Percentiles rank a stretch among this genome's conserved stretches.
Evolutionary conservation across 192 early-diverging fungal species (phyloP).

Genomic region (Coemansia umbellata): DNA sequence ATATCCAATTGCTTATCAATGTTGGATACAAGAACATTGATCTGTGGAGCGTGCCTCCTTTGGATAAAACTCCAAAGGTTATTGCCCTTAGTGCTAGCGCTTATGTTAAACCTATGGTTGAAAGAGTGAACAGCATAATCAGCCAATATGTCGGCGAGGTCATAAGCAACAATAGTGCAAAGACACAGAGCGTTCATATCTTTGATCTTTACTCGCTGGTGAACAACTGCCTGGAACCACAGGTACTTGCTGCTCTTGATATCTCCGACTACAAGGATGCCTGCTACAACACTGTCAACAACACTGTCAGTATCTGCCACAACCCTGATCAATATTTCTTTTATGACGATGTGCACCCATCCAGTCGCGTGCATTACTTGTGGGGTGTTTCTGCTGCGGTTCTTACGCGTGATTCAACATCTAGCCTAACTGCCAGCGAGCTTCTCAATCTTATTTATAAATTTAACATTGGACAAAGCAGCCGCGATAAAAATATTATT

Average conservation of each 20-base stretch:
- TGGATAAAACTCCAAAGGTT: slow-evolving; percentile 22
- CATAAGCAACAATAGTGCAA: neutral
- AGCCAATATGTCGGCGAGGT: slow-evolving; percentile 1
- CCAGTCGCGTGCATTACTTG: slow-evolving; percentile 49
- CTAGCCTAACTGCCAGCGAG: slow-evolving; percentile 14
- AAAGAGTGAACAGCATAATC: slow-evolving; percentile 16
- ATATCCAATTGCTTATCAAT: slow-evolving; percentile 13
- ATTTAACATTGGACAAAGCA: slow-evolving; percentile 28
- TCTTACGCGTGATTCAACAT: slow-evolving; percentile 21
- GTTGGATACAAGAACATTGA: slow-evolving; percentile 42
- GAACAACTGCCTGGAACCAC: slow-evolving; percentile 13
- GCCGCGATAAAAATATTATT: slow-evolving; percentile 34
- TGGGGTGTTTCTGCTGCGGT: slow-evolving; percentile 35
- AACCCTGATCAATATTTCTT: slow-evolving; percentile 45
- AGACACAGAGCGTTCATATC: slow-evolving; percentile 11
- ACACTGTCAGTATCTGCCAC: slow-evolving; percentile 13
- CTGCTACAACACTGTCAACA: slow-evolving; percentile 12
- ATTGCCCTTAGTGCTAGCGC: slow-evolving; percentile 2
- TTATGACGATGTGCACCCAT: slow-evolving; percentile 35
- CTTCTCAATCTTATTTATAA: slow-evolving; percentile 2
- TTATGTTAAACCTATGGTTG: slow-evolving; percentile 6
- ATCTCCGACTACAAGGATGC: slow-evolving; percentile 21
- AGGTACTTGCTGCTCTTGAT: slow-evolving; percentile 12
- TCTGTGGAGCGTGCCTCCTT: slow-evolving; percentile 41
- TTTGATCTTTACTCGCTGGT: slow-evolving; percentile 31